phyloP scores from a whole-genome alignment of 805 yeast genomes.

The Diddensiella santjacobensis region DNA sequence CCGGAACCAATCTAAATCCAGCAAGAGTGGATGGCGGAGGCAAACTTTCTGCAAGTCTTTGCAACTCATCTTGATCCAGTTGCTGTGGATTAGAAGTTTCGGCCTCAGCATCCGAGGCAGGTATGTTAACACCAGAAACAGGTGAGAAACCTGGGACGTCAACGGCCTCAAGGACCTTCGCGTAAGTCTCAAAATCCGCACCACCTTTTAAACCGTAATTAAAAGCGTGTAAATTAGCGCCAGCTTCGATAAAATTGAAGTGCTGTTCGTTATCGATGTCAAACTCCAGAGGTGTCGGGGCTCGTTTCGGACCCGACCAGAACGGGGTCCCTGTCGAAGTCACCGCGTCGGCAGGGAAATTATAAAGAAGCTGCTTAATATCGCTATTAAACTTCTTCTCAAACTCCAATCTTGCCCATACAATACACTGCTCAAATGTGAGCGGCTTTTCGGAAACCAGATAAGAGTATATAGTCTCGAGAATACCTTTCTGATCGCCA shows the following conservation, averaged over 20 bases:
- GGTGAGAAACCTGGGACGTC: constrained; percentile 69
- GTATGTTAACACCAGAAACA: constrained; percentile 69
- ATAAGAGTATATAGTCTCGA: constrained; percentile 68
- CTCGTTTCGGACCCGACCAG: constrained; percentile 98
- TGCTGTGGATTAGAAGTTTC: constrained; percentile 40
- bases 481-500: constrained; percentile 83
- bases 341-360: constrained; percentile 91
- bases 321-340: constrained; percentile 90
- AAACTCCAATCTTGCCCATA: constrained; percentile 91
- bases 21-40: constrained; percentile 88
- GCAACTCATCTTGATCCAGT: constrained; percentile 61
- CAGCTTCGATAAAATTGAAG: constrained; percentile 78
- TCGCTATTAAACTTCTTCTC: constrained; percentile 83
- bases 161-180: constrained; percentile 48
- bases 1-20: constrained; percentile 83
- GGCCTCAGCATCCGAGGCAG: constrained; percentile 54
- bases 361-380: constrained; percentile 82
- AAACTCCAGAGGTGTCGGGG: constrained; percentile 81
- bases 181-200: constrained; percentile 46
- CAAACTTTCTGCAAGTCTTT: constrained; percentile 64
- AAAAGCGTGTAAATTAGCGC: constrained; percentile 85
- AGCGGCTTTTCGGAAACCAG: constrained; percentile 80
- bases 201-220: constrained; percentile 87
- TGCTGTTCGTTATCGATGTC: constrained; percentile 75
- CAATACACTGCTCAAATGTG: constrained; percentile 87